phyloP scores from a whole-genome alignment of 805 yeast species.

The Clavispora carvajalis region DNA sequence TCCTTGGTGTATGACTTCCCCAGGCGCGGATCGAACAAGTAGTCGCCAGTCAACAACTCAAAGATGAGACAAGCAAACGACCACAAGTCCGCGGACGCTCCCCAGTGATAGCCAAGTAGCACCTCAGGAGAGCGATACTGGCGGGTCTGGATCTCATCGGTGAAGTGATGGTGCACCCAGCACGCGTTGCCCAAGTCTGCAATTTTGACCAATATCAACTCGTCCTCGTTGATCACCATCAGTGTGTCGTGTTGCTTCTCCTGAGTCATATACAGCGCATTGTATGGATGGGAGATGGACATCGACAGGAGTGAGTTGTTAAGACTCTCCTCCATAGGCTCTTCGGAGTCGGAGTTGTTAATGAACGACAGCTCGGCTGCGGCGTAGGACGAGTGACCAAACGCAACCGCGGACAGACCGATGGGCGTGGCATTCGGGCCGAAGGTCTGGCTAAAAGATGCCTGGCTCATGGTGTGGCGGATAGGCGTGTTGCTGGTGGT shows the following conservation, averaged over 20 bases:
- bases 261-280: conserved; percentile 7
- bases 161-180: conserved; percentile 57
- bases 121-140: conserved; percentile 66
- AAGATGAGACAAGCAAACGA: conserved; percentile 54
- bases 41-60: conserved; percentile 59
- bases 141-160: conserved; percentile 65
- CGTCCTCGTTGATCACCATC: conserved; percentile 33
- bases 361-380: conserved; percentile 5
- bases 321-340: conserved; percentile 21
- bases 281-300: conserved; percentile 28
- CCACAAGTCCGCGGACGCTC: conserved; percentile 60
- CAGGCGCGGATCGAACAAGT: conserved; percentile 54
- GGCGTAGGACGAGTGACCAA: conserved; percentile 1
- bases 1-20: conserved; percentile 45
- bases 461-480: conserved; percentile 16
- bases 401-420: too few relatives aligned
- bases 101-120: conserved; percentile 53
- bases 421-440: neutral
- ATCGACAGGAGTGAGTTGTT: conserved; percentile 37
- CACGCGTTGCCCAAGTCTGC: conserved; percentile 73
- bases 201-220: conserved; percentile 49
- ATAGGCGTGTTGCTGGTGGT: conserved; percentile 40
- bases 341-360: conserved; percentile 14
- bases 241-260: conserved; percentile 6
- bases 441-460: conserved; percentile 13